These are phyloP conservation scores for Phialocephala subalpina DNA, from an alignment of 2,329 filamentous ascomycete genomes.

Conservation along the genomic window DNA sequence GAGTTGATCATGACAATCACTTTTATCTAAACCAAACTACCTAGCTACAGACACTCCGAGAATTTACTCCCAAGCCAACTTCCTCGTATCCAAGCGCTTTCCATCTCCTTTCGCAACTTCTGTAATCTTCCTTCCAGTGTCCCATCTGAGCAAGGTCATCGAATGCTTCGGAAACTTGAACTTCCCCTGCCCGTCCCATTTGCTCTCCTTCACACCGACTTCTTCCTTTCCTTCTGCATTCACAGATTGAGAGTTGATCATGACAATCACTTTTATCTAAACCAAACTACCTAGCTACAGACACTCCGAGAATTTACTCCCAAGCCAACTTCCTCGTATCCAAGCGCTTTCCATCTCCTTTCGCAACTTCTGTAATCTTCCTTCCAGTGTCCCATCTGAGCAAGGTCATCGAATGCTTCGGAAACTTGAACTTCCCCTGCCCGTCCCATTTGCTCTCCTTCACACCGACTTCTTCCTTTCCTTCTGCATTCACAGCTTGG, in stretches of 20 bases:
- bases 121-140: constrained; percentile 41
- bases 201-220: constrained; percentile 66
- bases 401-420: constrained; percentile 75
- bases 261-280: no score
- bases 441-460: constrained; percentile 70
- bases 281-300: not conserved
- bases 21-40: not conserved
- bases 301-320: constrained; percentile 5
- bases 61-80: constrained; percentile 37
- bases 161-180: constrained; percentile 76
- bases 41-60: not conserved
- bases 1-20: no score
- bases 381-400: constrained; percentile 56
- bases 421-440: constrained; percentile 68
- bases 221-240: constrained; percentile 71
- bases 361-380: constrained; percentile 38
- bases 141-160: constrained; percentile 69
- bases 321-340: constrained; percentile 43
- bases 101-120: constrained; percentile 37
- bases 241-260: constrained; percentile 53
- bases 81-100: constrained; percentile 37
- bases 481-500: constrained; percentile 69
- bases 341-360: constrained; percentile 31
- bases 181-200: constrained; percentile 68
- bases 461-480: constrained; percentile 68